Base-by-base conservation (phyloP, 495 filamentous ascomycete genomes). In the Cenococcum geophilum region DNA sequence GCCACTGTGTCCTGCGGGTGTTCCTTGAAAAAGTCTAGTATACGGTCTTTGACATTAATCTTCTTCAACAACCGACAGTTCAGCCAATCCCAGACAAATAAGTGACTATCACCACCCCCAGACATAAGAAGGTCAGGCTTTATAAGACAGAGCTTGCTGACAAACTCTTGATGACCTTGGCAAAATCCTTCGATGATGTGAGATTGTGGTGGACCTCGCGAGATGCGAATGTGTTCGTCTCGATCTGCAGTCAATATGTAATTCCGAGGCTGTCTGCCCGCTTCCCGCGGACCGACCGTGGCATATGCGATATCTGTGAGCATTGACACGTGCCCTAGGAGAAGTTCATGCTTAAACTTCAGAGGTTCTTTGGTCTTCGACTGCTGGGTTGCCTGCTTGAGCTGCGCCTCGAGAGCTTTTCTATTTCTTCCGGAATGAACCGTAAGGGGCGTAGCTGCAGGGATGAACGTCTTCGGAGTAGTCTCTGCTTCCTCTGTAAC, bases 191-290 rank as follows among this genome's bases (percentile, higher is more conserved):
- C 93, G 71, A 96, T 95, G 61, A 97, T 76, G 69, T 95, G 87
- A 3, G 87, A 77, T 73, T 97, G 89, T 6, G 92, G 91, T 20
- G 84, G 76, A 4, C 85, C 88, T 58, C 93, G 81, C 25, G 92
- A 93, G 9, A 98, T 79, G 56, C 93, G 90, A 67, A 98, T 96
- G 71, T 97, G 95, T 77, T 98, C 93, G 77, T 98, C 93, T 57
- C 93, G 84, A 75, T 98, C 93, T 20, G 86, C 87, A 8, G 91
- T 95, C 63, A 98, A 70, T 62, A 97, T 87, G 71, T 92, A 96
- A 45, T 72, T 77, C 55, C 83, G 75, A 4, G 37, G 36, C 62
- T 68, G 68, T 35, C 58, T 62, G 22, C 36, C 32, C 8, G 21
- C 32, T 5, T 61, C 37, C 18, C 62, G 56, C 16, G 52, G 56